These are phyloP conservation scores for Lagerstroemia speciosa DNA, from an alignment of 345 rosid species.

Conservation along the genomic window DNA sequence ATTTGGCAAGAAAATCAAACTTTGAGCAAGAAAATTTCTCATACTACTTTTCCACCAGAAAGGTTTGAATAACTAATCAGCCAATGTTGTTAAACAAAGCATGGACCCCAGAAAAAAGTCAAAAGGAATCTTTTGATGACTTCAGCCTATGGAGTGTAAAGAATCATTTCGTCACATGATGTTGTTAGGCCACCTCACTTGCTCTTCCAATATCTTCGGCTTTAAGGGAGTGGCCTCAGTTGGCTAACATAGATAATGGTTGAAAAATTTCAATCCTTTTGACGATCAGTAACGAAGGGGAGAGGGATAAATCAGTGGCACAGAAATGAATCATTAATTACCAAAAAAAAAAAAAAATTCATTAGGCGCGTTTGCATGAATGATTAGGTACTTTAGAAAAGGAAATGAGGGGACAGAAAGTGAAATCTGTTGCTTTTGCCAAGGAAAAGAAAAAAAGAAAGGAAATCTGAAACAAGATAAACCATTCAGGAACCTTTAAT, in stretches of 20 bases:
- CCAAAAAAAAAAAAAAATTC: no score
- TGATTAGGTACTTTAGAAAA: not conserved
- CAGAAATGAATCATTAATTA: not conserved
- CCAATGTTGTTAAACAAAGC: not conserved
- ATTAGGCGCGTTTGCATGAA: not conserved
- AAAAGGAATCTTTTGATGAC: not conserved
- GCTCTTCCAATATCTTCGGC: not conserved
- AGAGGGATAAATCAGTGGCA: not conserved
- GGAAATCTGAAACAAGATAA: not conserved
- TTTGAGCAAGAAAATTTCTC: not conserved
- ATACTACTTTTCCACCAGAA: not conserved
- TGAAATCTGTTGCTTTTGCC: not conserved
- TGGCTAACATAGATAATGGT: not conserved
- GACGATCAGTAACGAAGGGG: not conserved
- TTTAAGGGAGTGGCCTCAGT: not conserved
- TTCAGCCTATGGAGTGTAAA: not conserved
- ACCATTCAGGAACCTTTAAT: not conserved
- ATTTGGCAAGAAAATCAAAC: not conserved
- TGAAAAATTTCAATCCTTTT: not conserved
- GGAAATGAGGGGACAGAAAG: not conserved
- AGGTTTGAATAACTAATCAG: not conserved
- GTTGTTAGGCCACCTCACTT: not conserved
- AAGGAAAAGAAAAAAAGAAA: not conserved
- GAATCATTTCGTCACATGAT: conserved; percentile 1
- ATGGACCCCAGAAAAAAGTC: not conserved